phyloP scores from a whole-genome alignment of 352 stramenopile species.

The Phytopythium cucurbitacearum region DNA sequence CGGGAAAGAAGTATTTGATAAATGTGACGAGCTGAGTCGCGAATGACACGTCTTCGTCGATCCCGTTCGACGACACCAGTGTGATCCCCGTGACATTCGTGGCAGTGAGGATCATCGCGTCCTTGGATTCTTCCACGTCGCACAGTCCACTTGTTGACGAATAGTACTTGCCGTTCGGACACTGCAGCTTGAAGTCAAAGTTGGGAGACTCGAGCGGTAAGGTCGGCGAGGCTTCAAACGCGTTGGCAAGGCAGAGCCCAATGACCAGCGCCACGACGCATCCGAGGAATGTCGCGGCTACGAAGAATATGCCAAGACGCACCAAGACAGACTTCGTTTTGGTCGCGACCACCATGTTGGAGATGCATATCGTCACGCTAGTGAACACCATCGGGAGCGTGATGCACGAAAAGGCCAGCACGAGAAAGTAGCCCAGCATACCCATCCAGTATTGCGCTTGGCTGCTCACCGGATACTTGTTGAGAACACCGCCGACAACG shows the following conservation, averaged over 20 bases:
- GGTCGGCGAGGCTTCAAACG: conserved; percentile 16
- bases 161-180: conserved; percentile 48
- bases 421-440: conserved; percentile 27
- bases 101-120: conserved; percentile 30
- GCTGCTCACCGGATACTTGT: conserved; percentile 15
- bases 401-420: conserved; percentile 40
- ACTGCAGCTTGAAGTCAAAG: conserved; percentile 39
- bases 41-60: conserved; percentile 33
- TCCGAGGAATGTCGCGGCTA: conserved; percentile 33
- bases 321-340: conserved; percentile 46
- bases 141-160: conserved; percentile 17
- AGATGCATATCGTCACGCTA: conserved; percentile 56
- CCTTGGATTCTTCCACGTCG: conserved; percentile 13
- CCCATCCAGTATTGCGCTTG: conserved; percentile 38
- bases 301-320: conserved; percentile 43
- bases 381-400: conserved; percentile 68
- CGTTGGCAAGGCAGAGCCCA: conserved; percentile 24
- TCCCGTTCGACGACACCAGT: conserved; percentile 20
- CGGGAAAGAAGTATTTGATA: conserved; percentile 41
- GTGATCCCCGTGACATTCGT: conserved; percentile 50
- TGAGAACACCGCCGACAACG: conserved; percentile 28
- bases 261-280: conserved; percentile 31
- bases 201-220: conserved; percentile 9
- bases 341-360: conserved; percentile 45
- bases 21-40: conserved; percentile 47